Percentiles rank a stretch among this genome's conserved stretches.
These are phyloP conservation scores for Pseudocercospora eumusae DNA, from an alignment of 2,329 filamentous ascomycete genomes.

Conservation along the genomic window DNA sequence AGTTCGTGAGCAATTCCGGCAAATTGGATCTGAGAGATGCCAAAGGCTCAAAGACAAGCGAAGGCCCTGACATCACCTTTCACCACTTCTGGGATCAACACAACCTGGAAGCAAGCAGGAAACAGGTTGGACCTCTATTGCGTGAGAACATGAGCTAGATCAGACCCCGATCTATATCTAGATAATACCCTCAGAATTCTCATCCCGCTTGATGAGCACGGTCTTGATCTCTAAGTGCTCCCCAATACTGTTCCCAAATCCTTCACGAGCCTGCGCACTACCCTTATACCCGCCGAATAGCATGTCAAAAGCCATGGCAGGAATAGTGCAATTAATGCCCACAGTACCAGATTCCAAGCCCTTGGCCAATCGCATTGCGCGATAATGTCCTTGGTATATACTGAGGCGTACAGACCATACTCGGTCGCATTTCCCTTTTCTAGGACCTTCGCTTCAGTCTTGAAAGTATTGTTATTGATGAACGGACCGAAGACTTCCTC, in stretches of 20 bases:
- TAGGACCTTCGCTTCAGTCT: constrained; percentile 41
- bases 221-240: constrained; percentile 32
- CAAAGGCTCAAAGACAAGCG: constrained; percentile 43
- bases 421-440: constrained; percentile 43
- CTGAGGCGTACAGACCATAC: constrained; percentile 42
- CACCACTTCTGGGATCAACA: constrained; percentile 65
- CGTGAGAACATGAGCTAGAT: constrained; percentile 48
- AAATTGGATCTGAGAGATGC: constrained; percentile 61
- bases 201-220: constrained; percentile 30
- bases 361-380: constrained; percentile 45
- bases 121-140: constrained; percentile 63
- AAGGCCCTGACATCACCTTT: constrained; percentile 48
- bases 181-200: constrained; percentile 13
- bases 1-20: constrained; percentile 55
- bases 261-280: constrained; percentile 33
- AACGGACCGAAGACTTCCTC: constrained; percentile 47
- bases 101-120: constrained; percentile 60
- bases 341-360: constrained; percentile 45
- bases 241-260: constrained; percentile 25
- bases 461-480: constrained; percentile 43
- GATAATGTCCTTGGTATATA: constrained; percentile 43
- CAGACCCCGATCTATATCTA: neutral
- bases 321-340: constrained; percentile 46
- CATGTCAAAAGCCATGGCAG: constrained; percentile 39
- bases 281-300: constrained; percentile 48